Base-by-base conservation (phyloP, 495 filamentous ascomycete species). In the Staphylotrichum longicolle region DNA sequence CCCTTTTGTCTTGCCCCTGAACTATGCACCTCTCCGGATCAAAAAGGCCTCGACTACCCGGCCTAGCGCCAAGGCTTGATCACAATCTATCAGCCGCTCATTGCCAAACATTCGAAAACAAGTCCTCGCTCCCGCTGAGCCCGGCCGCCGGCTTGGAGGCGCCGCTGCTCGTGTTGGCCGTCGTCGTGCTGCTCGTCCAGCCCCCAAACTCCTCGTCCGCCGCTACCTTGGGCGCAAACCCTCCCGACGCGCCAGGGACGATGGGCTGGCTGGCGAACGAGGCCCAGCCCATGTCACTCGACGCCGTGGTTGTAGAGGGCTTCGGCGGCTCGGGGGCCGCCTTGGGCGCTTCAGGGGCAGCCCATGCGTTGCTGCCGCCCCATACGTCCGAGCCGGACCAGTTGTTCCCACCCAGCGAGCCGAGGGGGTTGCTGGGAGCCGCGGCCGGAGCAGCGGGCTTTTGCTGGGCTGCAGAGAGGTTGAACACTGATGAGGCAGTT, bases 31-130 rank as follows among this genome's bases (percentile, higher is more conserved):
- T 52, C 6, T 12, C 30, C 6, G 9, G 11, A 51, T 9, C 27
- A 6, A 35, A 47, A 14, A 15, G 15, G 15, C 15, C 45, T 5
- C 14, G 15, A 7, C n/a, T 20, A 30, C 7, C 45, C 15, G 14
- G 45, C 45, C 15, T 7, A 12, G 15, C 20, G 20, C 20, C 20
- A 27, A 27, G 20, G 20, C 15, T n/a, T 20, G 6, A 10, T 39
- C 5, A 39, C 37, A 39, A 39, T 39, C 12, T 46, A 20, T 10
- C 12, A 4, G 11, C 48, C 48, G 4, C 15, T 74, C 75, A 95
- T 74, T 90, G 81, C 92, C 92, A 96, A 61, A 96, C 92, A 76
- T 96, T 96, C 45, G 89, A 92, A 72, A 96, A 96, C 68, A 96
- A 74, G 78, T 96, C 92, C 65, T 96, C 92, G 57, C 78, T 78